phyloP scores from a whole-genome alignment of 371 early-diverging fungal species.

The Homolaphlyctis polyrhiza region DNA sequence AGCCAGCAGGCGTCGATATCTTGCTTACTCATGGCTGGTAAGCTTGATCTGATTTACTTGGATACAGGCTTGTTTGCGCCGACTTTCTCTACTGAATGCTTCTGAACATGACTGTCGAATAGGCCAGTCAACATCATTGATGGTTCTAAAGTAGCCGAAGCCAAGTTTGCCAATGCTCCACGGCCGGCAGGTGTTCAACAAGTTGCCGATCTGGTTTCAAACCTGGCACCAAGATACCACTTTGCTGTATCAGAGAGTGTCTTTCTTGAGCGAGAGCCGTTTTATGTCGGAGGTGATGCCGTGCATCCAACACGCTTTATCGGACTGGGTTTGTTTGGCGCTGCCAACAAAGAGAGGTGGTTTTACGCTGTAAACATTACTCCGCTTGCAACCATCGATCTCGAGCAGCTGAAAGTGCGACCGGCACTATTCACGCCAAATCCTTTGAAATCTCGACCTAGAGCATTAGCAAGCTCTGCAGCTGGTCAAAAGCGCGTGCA shows the following conservation, averaged over 20 bases:
- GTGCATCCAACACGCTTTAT: slow-evolving; percentile 77
- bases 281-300: slow-evolving; percentile 53
- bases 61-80: slow-evolving; percentile 36
- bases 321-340: slow-evolving; percentile 69
- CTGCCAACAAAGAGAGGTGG: slow-evolving; percentile 68
- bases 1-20: not conserved
- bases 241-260: slow-evolving; percentile 54
- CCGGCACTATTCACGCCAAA: slow-evolving; percentile 59
- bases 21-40: not conserved
- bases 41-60: too few relatives aligned
- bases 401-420: slow-evolving; percentile 20
- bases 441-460: slow-evolving; percentile 40
- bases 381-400: slow-evolving; percentile 55
- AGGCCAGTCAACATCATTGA: not conserved
- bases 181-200: not conserved
- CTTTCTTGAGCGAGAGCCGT: slow-evolving; percentile 86
- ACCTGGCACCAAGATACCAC: slow-evolving; percentile 74
- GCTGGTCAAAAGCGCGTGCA: too few relatives aligned
- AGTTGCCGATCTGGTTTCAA: slow-evolving; percentile 35
- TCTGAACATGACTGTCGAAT: too few relatives aligned
- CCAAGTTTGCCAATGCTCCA: not conserved
- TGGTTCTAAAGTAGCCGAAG: not conserved
- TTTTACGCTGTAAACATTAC: slow-evolving; percentile 85
- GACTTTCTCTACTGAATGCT: too few relatives aligned
- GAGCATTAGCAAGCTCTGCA: too few relatives aligned